These are phyloP conservation scores for Boletus reticulatus DNA, from an alignment of 768 basidiomycete genomes.

Conservation along the genomic window DNA sequence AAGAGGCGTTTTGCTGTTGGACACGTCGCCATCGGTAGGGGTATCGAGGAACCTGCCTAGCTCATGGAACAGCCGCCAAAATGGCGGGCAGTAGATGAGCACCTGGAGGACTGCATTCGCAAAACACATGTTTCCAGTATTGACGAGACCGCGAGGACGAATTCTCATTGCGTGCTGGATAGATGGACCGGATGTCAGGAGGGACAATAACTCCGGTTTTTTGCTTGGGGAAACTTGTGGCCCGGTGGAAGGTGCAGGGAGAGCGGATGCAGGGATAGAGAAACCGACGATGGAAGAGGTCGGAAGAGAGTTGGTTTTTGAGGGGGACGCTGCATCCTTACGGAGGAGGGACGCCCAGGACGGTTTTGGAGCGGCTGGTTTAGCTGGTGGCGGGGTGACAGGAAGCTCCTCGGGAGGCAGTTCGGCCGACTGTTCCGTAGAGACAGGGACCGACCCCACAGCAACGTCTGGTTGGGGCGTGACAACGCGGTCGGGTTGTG, in stretches of 20 bases:
- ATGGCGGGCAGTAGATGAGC: conserved; percentile 85
- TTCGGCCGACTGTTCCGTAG: conserved; percentile 1
- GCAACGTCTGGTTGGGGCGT: conserved; percentile 11
- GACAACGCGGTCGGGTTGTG: conserved; percentile 11
- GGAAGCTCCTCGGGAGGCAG: neutral
- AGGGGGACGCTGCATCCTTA: conserved; percentile 37
- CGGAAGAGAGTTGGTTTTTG: conserved; percentile 52
- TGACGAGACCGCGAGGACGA: conserved; percentile 80
- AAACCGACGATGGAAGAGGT: conserved; percentile 72
- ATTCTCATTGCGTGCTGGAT: conserved; percentile 35
- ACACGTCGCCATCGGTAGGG: conserved; percentile 25
- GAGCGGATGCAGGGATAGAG: conserved; percentile 57
- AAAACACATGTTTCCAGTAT: conserved; percentile 97
- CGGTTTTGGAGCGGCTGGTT: conserved; percentile 46
- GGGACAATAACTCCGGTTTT: conserved; percentile 49
- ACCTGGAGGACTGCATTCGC: conserved; percentile 93
- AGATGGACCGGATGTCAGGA: conserved; percentile 46
- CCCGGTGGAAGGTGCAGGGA: conserved; percentile 18
- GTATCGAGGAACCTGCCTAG: conserved; percentile 53
- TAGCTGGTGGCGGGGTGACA: conserved; percentile 13
- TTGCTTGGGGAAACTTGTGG: conserved; percentile 35
- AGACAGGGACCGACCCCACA: neutral
- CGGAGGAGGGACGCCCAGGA: conserved; percentile 77
- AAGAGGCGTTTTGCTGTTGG: conserved; percentile 45
- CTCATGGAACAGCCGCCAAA: conserved; percentile 73